These are phyloP conservation scores for Phialophora macrospora DNA, from an alignment of 2,329 filamentous ascomycete species.

Conservation along the genomic window DNA sequence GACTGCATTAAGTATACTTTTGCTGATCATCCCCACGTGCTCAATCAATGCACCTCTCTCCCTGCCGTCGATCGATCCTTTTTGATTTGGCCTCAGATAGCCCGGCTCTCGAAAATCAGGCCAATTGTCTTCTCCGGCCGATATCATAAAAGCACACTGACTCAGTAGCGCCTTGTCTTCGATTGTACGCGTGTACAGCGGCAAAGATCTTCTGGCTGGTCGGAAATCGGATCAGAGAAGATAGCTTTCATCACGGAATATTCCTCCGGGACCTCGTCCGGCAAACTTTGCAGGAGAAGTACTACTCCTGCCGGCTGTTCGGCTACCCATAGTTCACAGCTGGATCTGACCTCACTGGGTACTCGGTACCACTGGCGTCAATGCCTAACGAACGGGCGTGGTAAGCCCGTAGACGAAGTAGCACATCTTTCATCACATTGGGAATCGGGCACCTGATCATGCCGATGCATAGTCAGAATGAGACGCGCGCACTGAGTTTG, in stretches of 20 bases:
- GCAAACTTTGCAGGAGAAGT: neutral
- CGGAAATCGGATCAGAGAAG: neutral
- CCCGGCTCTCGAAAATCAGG: conserved; percentile 5
- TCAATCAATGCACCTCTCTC: conserved; percentile 2
- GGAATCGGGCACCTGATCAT: conserved; percentile 4
- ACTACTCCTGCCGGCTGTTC: neutral
- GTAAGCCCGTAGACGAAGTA: neutral
- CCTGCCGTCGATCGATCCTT: conserved; percentile 23
- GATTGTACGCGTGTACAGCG: conserved; percentile 16
- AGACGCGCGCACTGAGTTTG: neutral
- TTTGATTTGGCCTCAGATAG: conserved; percentile 5
- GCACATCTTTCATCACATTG: neutral
- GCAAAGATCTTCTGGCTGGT: neutral
- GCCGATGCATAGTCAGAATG: neutral
- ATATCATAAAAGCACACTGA: conserved; percentile 10
- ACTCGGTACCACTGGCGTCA: neutral
- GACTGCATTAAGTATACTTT: neutral
- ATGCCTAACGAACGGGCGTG: neutral
- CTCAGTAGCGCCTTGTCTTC: conserved; percentile 16
- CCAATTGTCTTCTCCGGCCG: conserved; percentile 11
- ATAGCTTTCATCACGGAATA: neutral
- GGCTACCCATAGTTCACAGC: neutral
- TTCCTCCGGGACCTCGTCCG: neutral
- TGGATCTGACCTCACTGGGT: conserved; percentile 3
- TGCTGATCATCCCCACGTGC: conserved; percentile 29